Base-by-base conservation (phyloP, 306 rosid species). In the Psophocarpus tetragonolobus region DNA sequence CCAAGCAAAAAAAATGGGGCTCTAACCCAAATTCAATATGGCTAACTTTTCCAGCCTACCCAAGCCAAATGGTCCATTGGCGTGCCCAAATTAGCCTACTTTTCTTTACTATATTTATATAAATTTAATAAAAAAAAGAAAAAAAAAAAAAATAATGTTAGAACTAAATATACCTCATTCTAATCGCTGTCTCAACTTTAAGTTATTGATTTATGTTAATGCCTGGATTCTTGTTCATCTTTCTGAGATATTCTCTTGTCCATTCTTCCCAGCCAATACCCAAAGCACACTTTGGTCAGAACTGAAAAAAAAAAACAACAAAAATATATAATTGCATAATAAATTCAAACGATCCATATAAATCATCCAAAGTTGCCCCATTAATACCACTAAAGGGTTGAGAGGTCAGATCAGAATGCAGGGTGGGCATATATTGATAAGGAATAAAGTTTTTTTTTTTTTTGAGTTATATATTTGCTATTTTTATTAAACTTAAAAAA, bases 201-300 rank as follows among this genome's bases (percentile, higher is more conserved):
- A 63, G 14, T 18, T 18, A 65, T 21, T 39, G 71, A 12, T 38
- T 4, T 36, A 20, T 20, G 30, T 65, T 44, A 8, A 42, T 44
- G 57, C 39, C 12, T 9, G 6, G 76, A 71, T 48, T 30, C 35
- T 53, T 50, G 48, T 51, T 64, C 48, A 30, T 30, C 47, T 45
- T 32, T 50, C 29, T n/a, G n/a, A n/a, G n/a, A n/a, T n/a, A n/a
- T n/a, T n/a, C n/a, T n/a, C n/a, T n/a, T 50, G 48, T 51, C 76
- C 48, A 30, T 30, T 32, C 62, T 32, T 50, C 29, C 30, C 62
- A 48, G 17, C 63, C 30, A 50, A 30, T 29, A 17, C 42, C 2
- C 58, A 27, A 50, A 30, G 45, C 58, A 47, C 75, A 71, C 54
- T 56, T 36, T 71, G 67, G 36, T 38, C 17, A 15, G 15, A 73